These are phyloP conservation scores for Manihot esculenta DNA, from an alignment of 441 rosid species.

Conservation along the genomic window DNA sequence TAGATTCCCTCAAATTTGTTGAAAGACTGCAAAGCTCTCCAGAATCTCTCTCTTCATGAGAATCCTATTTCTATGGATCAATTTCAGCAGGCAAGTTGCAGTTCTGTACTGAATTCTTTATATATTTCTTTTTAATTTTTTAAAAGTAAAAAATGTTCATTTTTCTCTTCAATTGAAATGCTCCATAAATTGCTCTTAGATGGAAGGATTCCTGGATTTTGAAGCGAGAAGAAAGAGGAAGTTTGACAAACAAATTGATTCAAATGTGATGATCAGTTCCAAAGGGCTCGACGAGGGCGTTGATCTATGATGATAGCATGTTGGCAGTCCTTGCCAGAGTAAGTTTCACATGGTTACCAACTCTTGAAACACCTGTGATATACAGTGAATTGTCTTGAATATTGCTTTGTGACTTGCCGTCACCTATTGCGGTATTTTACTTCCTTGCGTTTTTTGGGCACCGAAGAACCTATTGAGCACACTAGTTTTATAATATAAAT, in stretches of 20 bases:
- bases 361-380: too few species aligned
- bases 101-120: neutral
- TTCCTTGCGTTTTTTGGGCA: neutral
- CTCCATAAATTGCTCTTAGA: conserved; percentile 35
- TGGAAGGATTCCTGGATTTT: conserved; percentile 89
- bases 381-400: too few species aligned
- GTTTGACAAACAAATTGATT: conserved; percentile 95
- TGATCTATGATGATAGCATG: conserved; percentile 47
- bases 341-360: conserved; percentile 1
- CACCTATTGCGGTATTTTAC: too few species aligned
- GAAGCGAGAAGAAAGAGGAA: conserved; percentile 92
- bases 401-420: too few species aligned
- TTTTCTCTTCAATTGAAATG: neutral
- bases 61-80: conserved; percentile 93
- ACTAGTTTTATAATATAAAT: neutral
- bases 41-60: conserved; percentile 75
- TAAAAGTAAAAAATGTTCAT: neutral
- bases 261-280: conserved; percentile 91
- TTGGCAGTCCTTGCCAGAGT: conserved; percentile 11
- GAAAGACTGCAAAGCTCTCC: conserved; percentile 88
- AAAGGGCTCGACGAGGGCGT: conserved; percentile 92
- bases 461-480: neutral
- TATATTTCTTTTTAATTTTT: neutral
- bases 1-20: conserved; percentile 76
- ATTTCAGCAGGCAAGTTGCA: conserved; percentile 73